Evolutionary conservation across 2,329 filamentous ascomycete genomes (phyloP), one percentile per base, ranked within the genome.

Genomic region (Daldinia eschscholtzii): DNA sequence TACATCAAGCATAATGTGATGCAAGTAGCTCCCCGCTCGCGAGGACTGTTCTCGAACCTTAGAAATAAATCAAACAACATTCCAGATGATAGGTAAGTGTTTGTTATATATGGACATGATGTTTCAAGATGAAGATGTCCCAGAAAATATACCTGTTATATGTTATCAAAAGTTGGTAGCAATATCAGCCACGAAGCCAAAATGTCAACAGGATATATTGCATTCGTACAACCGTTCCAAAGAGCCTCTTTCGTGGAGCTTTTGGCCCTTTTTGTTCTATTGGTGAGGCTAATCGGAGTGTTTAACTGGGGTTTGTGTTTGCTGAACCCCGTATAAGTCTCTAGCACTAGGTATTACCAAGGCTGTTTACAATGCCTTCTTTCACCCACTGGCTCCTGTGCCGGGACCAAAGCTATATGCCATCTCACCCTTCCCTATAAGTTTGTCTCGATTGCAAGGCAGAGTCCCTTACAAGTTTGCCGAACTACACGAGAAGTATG

Each of bases 401-500:
- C 70, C 70, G 1, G 68, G 70, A 23, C 72, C 68, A 9, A 67
- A 68, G 52, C 64, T 70, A 33, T 70, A 68, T 39, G 68, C 65
- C 12, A 42, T 60, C 7, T 71, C 68, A 37, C 53, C 55, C 20
- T 28, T 70, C 5, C 68, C 71, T 10, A 71, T 71, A 57, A 68
- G 66, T 13, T 60, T 41, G 64, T 64, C 59, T 2, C 64, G 70
- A 28, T 53, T 48, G 1, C 50, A 46, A 3, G 72, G 72, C 1
- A 64, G 7, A 15, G 33, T 50, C 1, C 70, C 67, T 1, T 68
- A 65, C 33, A 65, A 37, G 33, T 64, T 72, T 46, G 59, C 60
- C 37, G 68, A 72, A 9, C 70, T 80, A 13, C 79, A 80, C 64
- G 70, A 76, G 41, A 72, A 76, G 41, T 80, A 80, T 60, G 89